A percentile compares a stretch with the other conserved stretches of the same genome.
phyloP scores from a whole-genome alignment of 495 filamentous ascomycete genomes.

The Neurospora tetraspora region DNA sequence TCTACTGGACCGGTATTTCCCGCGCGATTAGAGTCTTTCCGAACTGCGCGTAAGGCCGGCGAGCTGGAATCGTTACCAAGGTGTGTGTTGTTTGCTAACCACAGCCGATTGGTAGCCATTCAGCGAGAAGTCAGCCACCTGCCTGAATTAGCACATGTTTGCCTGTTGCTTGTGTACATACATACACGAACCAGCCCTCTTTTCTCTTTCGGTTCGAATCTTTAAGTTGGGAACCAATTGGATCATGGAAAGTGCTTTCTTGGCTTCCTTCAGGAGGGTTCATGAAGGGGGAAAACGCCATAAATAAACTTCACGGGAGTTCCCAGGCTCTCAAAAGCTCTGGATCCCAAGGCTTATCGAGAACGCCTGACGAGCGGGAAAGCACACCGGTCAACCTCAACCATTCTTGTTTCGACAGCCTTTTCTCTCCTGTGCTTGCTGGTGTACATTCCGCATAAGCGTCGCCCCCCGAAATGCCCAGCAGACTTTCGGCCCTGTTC shows the following conservation, averaged over 20 bases:
- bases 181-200: neutral
- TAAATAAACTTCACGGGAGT: neutral
- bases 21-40: neutral
- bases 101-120: neutral
- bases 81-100: neutral
- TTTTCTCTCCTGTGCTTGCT: neutral
- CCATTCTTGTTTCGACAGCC: neutral
- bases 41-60: neutral
- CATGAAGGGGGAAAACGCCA: no score
- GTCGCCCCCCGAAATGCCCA: no score
- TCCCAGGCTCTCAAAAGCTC: neutral
- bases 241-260: no score
- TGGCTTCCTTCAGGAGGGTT: no score
- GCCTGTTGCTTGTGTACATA: neutral
- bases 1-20: neutral
- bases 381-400: neutral
- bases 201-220: neutral
- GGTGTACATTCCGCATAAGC: no score
- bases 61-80: neutral
- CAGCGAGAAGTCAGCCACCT: neutral
- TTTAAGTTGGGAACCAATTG: no score
- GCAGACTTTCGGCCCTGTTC: no score
- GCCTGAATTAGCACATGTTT: neutral
- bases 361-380: neutral
- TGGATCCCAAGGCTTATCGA: neutral